Percentiles rank a stretch among this genome's conserved stretches.
Conservation (phyloP, 2,329 filamentous ascomycete genomes). For the Ceratocystis albifundus region DNA sequence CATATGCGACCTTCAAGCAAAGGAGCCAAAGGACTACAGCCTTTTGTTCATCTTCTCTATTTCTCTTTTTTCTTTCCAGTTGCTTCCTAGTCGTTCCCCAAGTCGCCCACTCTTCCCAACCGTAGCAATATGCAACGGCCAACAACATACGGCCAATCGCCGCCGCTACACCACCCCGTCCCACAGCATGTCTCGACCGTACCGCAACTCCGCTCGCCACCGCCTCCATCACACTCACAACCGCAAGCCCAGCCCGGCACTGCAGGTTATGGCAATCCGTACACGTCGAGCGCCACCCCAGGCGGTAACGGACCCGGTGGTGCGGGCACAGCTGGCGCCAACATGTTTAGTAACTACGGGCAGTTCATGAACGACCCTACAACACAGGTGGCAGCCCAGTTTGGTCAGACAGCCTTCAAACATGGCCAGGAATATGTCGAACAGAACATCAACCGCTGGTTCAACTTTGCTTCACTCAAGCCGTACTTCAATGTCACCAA, state of each 20-base stretch:
- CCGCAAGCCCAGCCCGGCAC: conserved; percentile 32
- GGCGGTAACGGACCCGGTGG: conserved; percentile 1
- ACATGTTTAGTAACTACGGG: conserved; percentile 62
- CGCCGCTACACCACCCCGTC: conserved; percentile 90
- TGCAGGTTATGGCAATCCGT: conserved; percentile 58
- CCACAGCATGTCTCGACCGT: conserved; percentile 98
- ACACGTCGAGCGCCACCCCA: conserved; percentile 42
- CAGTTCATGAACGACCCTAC: conserved; percentile 94
- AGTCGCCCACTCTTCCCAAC: neutral
- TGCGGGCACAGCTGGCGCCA: conserved; percentile 31
- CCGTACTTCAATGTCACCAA: conserved; percentile 99
- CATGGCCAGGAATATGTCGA: conserved; percentile 91
- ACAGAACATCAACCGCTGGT: conserved; percentile 73
- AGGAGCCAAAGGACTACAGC: neutral
- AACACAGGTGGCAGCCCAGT: conserved; percentile 86
- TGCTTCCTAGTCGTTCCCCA: neutral
- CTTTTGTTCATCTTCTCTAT: neutral
- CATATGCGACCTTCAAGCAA: neutral
- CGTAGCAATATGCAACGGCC: conserved; percentile 64
- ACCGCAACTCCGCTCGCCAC: conserved; percentile 89
- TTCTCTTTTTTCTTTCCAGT: neutral
- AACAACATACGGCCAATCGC: conserved; percentile 66
- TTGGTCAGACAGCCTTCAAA: conserved; percentile 82
- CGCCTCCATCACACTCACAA: conserved; percentile 61
- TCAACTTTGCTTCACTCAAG: conserved; percentile 86